Conservation (phyloP, 441 rosid species). For the Rhodomyrtus psidioides region DNA sequence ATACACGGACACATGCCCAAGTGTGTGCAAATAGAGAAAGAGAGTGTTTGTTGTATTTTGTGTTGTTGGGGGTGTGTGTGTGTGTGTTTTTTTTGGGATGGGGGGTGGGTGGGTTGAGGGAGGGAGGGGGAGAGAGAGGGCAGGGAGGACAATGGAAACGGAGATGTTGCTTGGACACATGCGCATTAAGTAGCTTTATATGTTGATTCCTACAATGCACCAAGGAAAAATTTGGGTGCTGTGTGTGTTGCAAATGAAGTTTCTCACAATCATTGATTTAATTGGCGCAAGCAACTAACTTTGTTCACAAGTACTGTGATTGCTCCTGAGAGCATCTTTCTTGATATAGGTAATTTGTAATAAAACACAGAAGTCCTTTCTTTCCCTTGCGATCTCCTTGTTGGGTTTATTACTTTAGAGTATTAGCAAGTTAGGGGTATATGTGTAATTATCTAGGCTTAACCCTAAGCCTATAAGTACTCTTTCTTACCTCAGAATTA, state of each 20-base stretch:
- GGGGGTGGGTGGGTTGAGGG: not conserved
- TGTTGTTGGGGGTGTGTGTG: not conserved
- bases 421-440: too few relatives aligned
- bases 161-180: not conserved
- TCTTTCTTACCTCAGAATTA: too few relatives aligned
- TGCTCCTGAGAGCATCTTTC: not conserved
- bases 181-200: not conserved
- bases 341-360: too few relatives aligned
- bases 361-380: not conserved
- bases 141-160: not conserved
- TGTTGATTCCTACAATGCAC: not conserved
- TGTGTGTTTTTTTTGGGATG: not conserved
- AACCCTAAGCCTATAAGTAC: too few relatives aligned
- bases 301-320: not conserved
- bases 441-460: too few relatives aligned
- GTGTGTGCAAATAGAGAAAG: not conserved
- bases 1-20: not conserved
- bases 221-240: not conserved
- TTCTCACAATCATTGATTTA: not conserved
- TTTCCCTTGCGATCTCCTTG: not conserved
- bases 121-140: not conserved
- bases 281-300: not conserved
- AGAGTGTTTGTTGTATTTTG: not conserved
- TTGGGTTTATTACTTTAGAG: too few relatives aligned
- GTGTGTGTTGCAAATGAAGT: not conserved